phyloP scores from a whole-genome alignment of 2,329 filamentous ascomycete species.

The Colletotrichum abscissum region DNA sequence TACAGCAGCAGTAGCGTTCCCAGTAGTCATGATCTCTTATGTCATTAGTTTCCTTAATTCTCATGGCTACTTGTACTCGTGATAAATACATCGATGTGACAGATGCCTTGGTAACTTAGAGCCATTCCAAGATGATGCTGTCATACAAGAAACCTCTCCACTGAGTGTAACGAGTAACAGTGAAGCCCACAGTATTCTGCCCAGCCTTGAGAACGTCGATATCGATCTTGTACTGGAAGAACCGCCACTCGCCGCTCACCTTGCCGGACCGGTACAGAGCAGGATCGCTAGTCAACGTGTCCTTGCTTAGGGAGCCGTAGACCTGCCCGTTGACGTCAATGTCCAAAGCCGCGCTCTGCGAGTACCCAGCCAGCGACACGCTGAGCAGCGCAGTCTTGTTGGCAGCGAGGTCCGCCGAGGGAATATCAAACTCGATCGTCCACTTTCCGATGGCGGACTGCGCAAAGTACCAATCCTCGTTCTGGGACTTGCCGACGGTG shows the following conservation, averaged over 20 bases:
- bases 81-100: background rate
- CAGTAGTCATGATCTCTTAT: background rate
- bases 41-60: background rate
- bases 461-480: constrained; percentile 57
- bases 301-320: constrained; percentile 26
- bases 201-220: constrained; percentile 19
- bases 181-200: constrained; percentile 25
- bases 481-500: constrained; percentile 47
- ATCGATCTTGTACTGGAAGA: constrained; percentile 27
- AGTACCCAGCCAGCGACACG: constrained; percentile 53
- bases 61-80: background rate
- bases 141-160: constrained; percentile 35
- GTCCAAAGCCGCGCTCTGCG: constrained; percentile 33
- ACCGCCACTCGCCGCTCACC: constrained; percentile 32
- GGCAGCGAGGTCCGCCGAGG: constrained; percentile 2
- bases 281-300: constrained; percentile 28
- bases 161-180: constrained; percentile 24
- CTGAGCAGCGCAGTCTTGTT: constrained; percentile 45
- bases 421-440: constrained; percentile 40
- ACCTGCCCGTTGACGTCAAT: constrained; percentile 28
- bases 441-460: constrained; percentile 47
- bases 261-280: constrained; percentile 32
- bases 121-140: constrained; percentile 33
- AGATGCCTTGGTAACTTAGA: background rate
- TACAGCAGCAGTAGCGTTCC: background rate